Evolutionary conservation across 805 yeast genomes (phyloP), one percentile per base, ranked within the genome.

Genomic region (Candida morakotiae): DNA sequence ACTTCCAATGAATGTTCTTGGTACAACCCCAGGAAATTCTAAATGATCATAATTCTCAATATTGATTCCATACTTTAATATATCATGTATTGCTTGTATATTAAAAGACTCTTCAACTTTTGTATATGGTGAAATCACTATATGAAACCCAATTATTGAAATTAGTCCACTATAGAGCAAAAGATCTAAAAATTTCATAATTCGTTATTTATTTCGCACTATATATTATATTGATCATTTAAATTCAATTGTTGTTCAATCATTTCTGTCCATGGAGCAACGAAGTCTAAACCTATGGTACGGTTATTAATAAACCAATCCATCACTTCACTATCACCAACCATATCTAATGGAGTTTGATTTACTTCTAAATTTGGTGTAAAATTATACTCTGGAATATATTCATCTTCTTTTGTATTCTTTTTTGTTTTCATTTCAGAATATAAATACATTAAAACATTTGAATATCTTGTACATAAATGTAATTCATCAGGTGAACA

Each of bases 21-120:
- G 95, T 6, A 91, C 96, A 2, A 70, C 89, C 2, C 97, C 97
- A 0, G 96, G 95, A 55, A 87, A 91, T 36, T 67, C 58, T 6
- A 68, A 44, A 55, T 91, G 98, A 53, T 91, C 97, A 53, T 73
- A 91, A 34, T 63, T 43, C 13, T 46, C 48, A 15, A 45, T 39
- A 10, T 68, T 63, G 26, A 45, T 52, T 1, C 96, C 96, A 53
- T 77, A 71, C 44, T 73, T 71, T 34, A 86, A 45, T 29, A 88
- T 67, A 51, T 91, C 97, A 53, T 89, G 88, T 28, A 87, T 68
- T 0, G 97, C 97, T 51, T 91, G 97, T 31, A 86, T 66, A 48
- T 82, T 86, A 69, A 91, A 91, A 20, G 96, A 86, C 56, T 91
- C 98, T 56, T 91, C 97, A 0, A 91, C 96, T 60, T 91, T 91